Conservation (phyloP, 441 rosid species). For the Melastoma candidum region DNA sequence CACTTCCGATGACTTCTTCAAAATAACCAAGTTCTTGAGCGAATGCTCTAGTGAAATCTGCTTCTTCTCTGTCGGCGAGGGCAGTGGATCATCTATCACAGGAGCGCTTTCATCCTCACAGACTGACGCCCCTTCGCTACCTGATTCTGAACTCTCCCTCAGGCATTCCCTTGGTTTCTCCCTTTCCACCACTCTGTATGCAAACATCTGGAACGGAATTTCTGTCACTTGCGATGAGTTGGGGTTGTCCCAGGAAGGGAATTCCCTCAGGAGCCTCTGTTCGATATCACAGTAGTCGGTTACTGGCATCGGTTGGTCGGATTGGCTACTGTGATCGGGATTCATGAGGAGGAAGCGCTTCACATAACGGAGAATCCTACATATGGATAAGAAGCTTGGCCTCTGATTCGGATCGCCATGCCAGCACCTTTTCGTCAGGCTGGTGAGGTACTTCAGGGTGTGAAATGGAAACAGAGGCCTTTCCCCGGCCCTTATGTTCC, state of each 20-base stretch:
- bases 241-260: constrained; percentile 33
- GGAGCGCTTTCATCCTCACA: constrained; percentile 45
- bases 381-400: constrained; percentile 76
- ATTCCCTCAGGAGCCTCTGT: constrained; percentile 41
- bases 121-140: constrained; percentile 49
- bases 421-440: constrained; percentile 83
- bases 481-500: constrained; percentile 73
- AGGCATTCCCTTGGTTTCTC: constrained; percentile 25
- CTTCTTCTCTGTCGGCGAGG: constrained; percentile 30
- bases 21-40: constrained; percentile 25
- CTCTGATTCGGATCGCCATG: constrained; percentile 57
- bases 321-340: constrained; percentile 41
- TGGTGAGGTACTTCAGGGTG: constrained; percentile 66
- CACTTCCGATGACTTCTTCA: constrained; percentile 29
- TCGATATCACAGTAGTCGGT: constrained; percentile 70
- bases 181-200: constrained; percentile 48
- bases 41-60: constrained; percentile 27
- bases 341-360: constrained; percentile 73
- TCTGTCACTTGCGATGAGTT: constrained; percentile 21
- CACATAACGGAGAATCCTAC: constrained; percentile 65
- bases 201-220: constrained; percentile 64
- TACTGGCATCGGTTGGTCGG: constrained; percentile 37
- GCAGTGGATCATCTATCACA: constrained; percentile 31
- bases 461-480: constrained; percentile 82
- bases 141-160: constrained; percentile 40